These are phyloP conservation scores for Haplosporangium gracile DNA, from an alignment of 192 early-diverging fungal genomes.

Conservation along the genomic window DNA sequence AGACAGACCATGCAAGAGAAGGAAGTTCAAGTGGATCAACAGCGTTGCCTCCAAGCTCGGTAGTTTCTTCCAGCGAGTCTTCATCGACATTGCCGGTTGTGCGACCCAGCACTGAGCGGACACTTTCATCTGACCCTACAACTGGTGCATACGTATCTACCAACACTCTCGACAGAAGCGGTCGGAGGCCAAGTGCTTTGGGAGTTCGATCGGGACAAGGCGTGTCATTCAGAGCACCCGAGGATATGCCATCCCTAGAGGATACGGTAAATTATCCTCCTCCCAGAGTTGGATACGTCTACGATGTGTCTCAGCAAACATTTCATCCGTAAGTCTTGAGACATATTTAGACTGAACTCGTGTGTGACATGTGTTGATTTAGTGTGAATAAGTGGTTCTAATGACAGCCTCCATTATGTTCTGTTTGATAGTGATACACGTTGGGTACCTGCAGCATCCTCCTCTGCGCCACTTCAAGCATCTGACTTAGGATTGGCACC, in stretches of 20 bases:
- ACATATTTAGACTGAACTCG: neutral
- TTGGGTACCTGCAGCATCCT: neutral
- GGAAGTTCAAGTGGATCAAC: neutral
- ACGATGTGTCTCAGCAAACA: conserved; percentile 19
- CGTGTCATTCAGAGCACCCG: conserved; percentile 20
- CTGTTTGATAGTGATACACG: conserved; percentile 7
- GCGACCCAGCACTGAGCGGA: conserved; percentile 21
- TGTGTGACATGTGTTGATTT: no score
- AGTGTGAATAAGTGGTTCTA: neutral
- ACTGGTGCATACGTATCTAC: conserved; percentile 25
- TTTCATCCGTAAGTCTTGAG: conserved; percentile 22
- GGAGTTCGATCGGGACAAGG: conserved; percentile 6
- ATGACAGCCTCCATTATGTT: neutral
- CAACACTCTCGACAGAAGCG: conserved; percentile 15
- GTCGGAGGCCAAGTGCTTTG: conserved; percentile 15
- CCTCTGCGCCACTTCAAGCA: neutral
- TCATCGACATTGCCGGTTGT: neutral
- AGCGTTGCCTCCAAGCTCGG: neutral
- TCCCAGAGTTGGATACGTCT: conserved; percentile 11
- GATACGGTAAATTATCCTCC: neutral
- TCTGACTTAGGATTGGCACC: neutral
- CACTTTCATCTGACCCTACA: conserved; percentile 32
- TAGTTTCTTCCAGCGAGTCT: neutral
- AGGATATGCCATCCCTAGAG: conserved; percentile 7
- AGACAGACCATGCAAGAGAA: conserved; percentile 8